These are phyloP conservation scores for Stagonosporopsis vannaccii DNA, from an alignment of 2,329 filamentous ascomycete genomes.

Conservation along the genomic window DNA sequence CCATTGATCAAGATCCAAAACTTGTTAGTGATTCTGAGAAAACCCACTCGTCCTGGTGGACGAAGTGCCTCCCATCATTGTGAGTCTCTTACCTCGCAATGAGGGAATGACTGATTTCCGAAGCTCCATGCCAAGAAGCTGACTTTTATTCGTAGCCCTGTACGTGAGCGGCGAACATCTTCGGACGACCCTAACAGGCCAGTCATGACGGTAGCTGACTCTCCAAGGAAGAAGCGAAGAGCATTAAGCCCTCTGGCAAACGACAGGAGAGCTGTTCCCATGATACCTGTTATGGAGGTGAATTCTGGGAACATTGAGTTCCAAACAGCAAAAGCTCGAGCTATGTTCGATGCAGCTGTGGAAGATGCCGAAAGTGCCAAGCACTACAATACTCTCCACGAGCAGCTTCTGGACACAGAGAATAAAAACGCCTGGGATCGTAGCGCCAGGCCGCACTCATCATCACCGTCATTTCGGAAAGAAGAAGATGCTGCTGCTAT, in stretches of 20 bases:
- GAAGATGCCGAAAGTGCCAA: slow-evolving; percentile 1
- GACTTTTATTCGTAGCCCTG: slow-evolving; percentile 29
- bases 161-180: slow-evolving; percentile 41
- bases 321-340: background rate
- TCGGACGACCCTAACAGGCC: slow-evolving; percentile 31
- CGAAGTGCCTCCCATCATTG: slow-evolving; percentile 42
- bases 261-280: slow-evolving; percentile 10
- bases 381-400: slow-evolving; percentile 32
- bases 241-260: slow-evolving; percentile 27
- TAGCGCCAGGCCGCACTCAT: slow-evolving; percentile 28
- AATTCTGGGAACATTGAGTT: slow-evolving; percentile 11
- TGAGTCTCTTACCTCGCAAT: slow-evolving; percentile 22
- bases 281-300: slow-evolving; percentile 17
- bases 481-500: slow-evolving; percentile 47
- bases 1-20: slow-evolving; percentile 37
- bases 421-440: slow-evolving; percentile 47
- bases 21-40: slow-evolving; percentile 36
- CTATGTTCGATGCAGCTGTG: slow-evolving; percentile 18
- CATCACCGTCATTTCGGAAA: slow-evolving; percentile 11
- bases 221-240: slow-evolving; percentile 46
- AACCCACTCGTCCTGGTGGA: slow-evolving; percentile 31
- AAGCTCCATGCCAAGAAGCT: slow-evolving; percentile 7
- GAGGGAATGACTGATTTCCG: too few species aligned
- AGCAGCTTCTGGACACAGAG: slow-evolving; percentile 43
- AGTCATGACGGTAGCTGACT: slow-evolving; percentile 42